Percentiles rank a stretch among this genome's conserved stretches.
Evolutionary conservation across 2,329 filamentous ascomycete species (phyloP).

Genomic region (Catunica adiposa): DNA sequence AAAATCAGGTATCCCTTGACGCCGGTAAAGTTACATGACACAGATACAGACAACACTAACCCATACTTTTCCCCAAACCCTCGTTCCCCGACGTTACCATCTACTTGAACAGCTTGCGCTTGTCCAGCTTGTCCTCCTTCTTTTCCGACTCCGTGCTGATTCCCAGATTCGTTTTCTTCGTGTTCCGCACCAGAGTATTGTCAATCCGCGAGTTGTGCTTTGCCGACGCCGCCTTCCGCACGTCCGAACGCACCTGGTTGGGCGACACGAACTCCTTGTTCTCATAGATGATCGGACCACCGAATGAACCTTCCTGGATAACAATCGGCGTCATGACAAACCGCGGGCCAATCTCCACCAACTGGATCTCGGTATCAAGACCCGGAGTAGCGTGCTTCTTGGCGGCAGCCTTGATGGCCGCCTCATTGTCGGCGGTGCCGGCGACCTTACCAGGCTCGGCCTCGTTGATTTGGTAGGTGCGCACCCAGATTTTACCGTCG

Average conservation of each 20-base stretch:
- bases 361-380: conserved; percentile 57
- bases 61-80: conserved; percentile 16
- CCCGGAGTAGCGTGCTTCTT: conserved; percentile 20
- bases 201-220: conserved; percentile 65
- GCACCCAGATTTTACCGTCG: conserved; percentile 89
- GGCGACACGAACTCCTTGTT: conserved; percentile 95
- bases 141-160: conserved; percentile 48
- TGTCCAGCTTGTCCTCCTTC: conserved; percentile 56
- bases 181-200: conserved; percentile 51
- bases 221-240: conserved; percentile 58
- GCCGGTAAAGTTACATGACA: conserved; percentile 14
- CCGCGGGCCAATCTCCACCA: conserved; percentile 86
- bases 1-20: conserved; percentile 14
- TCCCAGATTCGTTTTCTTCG: conserved; percentile 62
- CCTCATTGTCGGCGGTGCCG: conserved; percentile 29
- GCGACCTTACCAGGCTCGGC: conserved; percentile 37
- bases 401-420: conserved; percentile 15
- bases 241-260: conserved; percentile 78
- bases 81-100: background rate
- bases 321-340: conserved; percentile 90
- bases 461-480: conserved; percentile 86
- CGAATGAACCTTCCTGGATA: conserved; percentile 87
- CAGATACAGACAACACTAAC: conserved; percentile 13
- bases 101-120: conserved; percentile 58
- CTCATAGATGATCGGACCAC: conserved; percentile 92